Conservation (phyloP, 768 basidiomycete genomes). For the Russula vinacea region DNA sequence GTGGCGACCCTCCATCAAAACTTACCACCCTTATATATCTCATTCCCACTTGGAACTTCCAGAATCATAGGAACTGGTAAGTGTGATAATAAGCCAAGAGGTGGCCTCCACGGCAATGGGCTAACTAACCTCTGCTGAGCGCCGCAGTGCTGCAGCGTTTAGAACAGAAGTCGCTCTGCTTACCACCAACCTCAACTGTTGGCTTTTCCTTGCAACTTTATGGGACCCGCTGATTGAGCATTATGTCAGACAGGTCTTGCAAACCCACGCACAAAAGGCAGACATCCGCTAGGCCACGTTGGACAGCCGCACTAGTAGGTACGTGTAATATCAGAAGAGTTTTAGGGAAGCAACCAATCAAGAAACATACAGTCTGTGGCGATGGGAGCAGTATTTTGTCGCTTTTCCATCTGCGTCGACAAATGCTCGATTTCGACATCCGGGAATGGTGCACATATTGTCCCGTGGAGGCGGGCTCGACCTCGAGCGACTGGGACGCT, state of each 20-base stretch:
- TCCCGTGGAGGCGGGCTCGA: neutral
- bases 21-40: constrained; percentile 24
- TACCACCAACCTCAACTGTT: constrained; percentile 27
- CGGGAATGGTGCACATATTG: constrained; percentile 18
- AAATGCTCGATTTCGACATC: constrained; percentile 22
- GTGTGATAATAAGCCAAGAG: neutral
- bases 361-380: constrained; percentile 27
- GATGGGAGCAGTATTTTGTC: constrained; percentile 27
- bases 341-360: neutral
- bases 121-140: constrained; percentile 18
- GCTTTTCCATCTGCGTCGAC: constrained; percentile 21
- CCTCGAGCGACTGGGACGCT: neutral
- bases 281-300: constrained; percentile 18
- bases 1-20: neutral
- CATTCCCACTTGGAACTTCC: constrained; percentile 16
- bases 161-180: constrained; percentile 33
- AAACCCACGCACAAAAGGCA: constrained; percentile 27
- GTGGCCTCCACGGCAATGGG: neutral
- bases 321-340: constrained; percentile 1
- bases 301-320: constrained; percentile 24
- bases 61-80: constrained; percentile 26
- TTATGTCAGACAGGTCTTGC: neutral
- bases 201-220: constrained; percentile 30
- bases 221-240: neutral
- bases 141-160: constrained; percentile 25